phyloP scores from a whole-genome alignment of 192 early-diverging fungal genomes.

The Coemansia sp. region DNA sequence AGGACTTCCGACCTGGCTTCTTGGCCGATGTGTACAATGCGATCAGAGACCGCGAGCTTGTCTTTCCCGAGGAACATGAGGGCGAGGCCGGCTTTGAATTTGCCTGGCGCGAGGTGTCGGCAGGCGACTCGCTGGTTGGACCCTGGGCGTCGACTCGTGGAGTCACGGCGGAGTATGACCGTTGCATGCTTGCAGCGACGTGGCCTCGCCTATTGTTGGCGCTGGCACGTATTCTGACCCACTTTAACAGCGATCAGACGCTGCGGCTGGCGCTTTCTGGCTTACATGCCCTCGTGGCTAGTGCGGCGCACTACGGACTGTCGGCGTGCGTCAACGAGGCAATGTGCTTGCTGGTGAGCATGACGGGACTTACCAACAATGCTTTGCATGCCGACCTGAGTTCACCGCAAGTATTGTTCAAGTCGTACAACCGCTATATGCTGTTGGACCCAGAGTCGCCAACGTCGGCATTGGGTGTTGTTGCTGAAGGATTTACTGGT shows the following conservation, averaged over 20 bases:
- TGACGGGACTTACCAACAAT: constrained; percentile 64
- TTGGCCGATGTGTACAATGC: constrained; percentile 82
- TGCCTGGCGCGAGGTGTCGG: constrained; percentile 72
- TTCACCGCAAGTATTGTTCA: constrained; percentile 26
- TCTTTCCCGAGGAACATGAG: constrained; percentile 96
- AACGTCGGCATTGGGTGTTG: constrained; percentile 27
- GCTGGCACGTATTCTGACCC: constrained; percentile 16
- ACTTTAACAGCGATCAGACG: constrained; percentile 25
- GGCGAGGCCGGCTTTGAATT: constrained; percentile 93
- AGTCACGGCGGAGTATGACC: constrained; percentile 66
- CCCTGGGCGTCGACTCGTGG: constrained; percentile 58
- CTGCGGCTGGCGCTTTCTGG: constrained; percentile 29
- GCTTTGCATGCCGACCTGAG: constrained; percentile 19
- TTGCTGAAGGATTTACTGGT: constrained; percentile 31
- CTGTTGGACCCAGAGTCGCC: constrained; percentile 40
- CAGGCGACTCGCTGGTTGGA: constrained; percentile 59
- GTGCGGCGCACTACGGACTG: constrained; percentile 64
- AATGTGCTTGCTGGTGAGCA: constrained; percentile 66
- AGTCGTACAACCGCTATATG: constrained; percentile 28
- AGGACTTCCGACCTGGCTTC: constrained; percentile 82
- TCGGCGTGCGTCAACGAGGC: constrained; percentile 80
- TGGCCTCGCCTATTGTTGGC: constrained; percentile 76
- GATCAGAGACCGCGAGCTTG: constrained; percentile 89
- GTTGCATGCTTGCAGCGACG: constrained; percentile 71
- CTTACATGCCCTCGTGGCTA: constrained; percentile 36